Percentiles rank a stretch among this genome's conserved stretches.
Evolutionary conservation across 495 filamentous ascomycete species (phyloP).

Genomic region (Schizothecium vesticola): DNA sequence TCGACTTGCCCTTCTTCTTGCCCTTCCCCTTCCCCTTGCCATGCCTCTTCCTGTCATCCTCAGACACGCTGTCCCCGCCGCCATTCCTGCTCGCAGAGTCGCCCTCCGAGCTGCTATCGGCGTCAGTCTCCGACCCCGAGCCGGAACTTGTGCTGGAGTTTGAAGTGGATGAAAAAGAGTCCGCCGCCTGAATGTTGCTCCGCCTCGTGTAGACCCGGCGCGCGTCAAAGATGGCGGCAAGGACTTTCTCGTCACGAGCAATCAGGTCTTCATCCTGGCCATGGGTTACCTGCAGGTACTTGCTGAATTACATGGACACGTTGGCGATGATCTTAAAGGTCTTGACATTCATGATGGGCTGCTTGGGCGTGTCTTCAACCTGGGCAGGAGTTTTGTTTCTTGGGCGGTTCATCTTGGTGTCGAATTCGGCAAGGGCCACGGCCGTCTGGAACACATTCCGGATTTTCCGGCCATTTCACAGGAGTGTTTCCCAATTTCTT

Average conservation of each 20-base stretch:
- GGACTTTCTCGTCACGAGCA: slow-evolving; percentile 2
- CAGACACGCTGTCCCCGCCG: background rate
- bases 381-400: background rate
- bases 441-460: slow-evolving; percentile 43
- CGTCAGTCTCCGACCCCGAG: background rate
- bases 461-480: slow-evolving; percentile 46
- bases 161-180: background rate
- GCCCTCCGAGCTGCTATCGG: background rate
- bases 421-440: slow-evolving; percentile 33
- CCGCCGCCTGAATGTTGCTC: background rate
- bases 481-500: slow-evolving; percentile 12
- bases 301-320: slow-evolving; percentile 21
- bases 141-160: background rate
- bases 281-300: slow-evolving; percentile 17
- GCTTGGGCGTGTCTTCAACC: background rate
- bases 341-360: slow-evolving; percentile 8
- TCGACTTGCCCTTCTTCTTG: background rate
- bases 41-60: background rate
- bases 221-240: background rate
- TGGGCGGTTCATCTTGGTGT: slow-evolving; percentile 17
- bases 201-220: background rate
- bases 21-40: background rate
- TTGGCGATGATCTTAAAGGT: slow-evolving; percentile 25
- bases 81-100: background rate
- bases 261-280: slow-evolving; percentile 10